Evolutionary conservation across 257 asterid genomes (phyloP), one percentile per base, ranked within the genome.

Genomic region (Petrea volubilis): DNA sequence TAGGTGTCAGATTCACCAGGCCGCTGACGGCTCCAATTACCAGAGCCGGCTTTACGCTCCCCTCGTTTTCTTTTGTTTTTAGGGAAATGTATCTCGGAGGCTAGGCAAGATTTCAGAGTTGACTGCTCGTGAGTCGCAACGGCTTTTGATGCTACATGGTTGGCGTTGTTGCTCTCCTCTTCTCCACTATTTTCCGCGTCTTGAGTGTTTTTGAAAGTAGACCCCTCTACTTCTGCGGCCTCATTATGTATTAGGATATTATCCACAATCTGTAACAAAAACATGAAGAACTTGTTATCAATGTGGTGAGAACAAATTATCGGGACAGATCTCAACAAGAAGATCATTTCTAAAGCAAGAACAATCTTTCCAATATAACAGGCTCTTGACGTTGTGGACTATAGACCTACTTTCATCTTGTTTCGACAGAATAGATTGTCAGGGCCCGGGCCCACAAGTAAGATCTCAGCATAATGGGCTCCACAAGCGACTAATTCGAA

Each of bases 31-130:
- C 80, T 83, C 97, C 96, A 92, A 20, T 87, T 86, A 60, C 74
- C 81, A 24, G 90, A 80, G 61, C 92, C 86, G 10, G 92, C 96
- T 79, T 83, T 89, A 28, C 97, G 96, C 73, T 89, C 97, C 28
- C 97, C 97, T 12, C 96, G 86, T 73, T 92, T 89, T 74, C 96
- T 83, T 81, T 92, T 92, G 63, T 85, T 87, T 43, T 73, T 86
- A 8, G 96, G 97, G 69, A 92, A 83, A 31, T 82, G 83, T 11
- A 89, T 60, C 43, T 82, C 88, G 1, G 88, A 71, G 67, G 88
- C 82, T 50, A 83, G 80, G 69, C 84, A 75, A n/a, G 86, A 64
- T 40, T 67, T 84, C 36, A 82, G 74, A 25, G 71, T 58, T 9
- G 85, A 76, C 20, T 79, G 83, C 6, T 79, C 82, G 25, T 74